phyloP scores from a whole-genome alignment of 148 eudicot species.

The Pharnaceum exiguum region DNA sequence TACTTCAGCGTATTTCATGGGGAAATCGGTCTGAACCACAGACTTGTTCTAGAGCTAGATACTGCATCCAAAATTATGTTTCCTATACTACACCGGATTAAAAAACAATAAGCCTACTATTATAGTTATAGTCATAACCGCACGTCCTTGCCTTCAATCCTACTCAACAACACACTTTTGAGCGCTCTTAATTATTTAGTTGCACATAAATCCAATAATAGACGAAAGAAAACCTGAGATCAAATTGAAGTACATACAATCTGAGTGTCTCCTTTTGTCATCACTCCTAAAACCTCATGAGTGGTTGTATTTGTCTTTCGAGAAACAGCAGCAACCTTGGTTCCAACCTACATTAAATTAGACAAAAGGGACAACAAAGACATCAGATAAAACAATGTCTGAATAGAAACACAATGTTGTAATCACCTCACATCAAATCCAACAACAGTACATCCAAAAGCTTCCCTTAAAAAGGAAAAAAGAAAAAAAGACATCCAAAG shows the following conservation, averaged over 20 bases:
- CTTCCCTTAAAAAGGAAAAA: not conserved
- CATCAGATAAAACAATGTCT: not conserved
- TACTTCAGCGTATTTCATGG: no score
- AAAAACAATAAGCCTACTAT: no score
- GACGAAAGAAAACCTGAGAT: not conserved
- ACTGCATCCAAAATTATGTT: no score
- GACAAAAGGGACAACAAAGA: not conserved
- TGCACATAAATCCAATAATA: no score
- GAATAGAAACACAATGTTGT: not conserved
- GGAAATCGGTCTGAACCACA: no score
- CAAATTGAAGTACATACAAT: conserved; percentile 46
- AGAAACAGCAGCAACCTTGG: conserved; percentile 94
- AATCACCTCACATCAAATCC: not conserved
- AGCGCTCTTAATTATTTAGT: no score
- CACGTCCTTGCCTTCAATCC: no score
- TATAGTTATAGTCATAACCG: no score
- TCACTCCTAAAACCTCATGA: conserved; percentile 87
- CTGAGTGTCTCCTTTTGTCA: conserved; percentile 86
- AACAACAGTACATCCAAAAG: not conserved
- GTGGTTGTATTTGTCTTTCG: conserved; percentile 91
- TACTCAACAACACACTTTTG: no score
- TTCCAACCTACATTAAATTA: conserved; percentile 67
- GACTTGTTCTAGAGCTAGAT: no score
- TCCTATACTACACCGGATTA: no score
- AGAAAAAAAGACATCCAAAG: no score